A percentile compares a stretch with the other conserved stretches of the same genome.
These are phyloP conservation scores for Mrakia blollopis DNA, from an alignment of 768 basidiomycete genomes.

Conservation along the genomic window DNA sequence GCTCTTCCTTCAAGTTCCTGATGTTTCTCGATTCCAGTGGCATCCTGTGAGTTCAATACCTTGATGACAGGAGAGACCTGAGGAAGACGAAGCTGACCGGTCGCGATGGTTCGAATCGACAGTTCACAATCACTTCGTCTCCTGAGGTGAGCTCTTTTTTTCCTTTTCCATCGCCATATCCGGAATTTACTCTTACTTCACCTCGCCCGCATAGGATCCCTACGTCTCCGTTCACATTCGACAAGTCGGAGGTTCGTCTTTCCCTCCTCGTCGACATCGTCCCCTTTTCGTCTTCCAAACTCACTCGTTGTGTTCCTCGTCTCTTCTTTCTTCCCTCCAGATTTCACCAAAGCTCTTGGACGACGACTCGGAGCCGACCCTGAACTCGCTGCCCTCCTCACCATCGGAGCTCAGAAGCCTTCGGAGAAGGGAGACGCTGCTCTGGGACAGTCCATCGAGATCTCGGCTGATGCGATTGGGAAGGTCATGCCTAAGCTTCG, in stretches of 20 bases:
- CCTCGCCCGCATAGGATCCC: conserved; percentile 52
- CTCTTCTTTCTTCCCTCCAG: conserved; percentile 10
- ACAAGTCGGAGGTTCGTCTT: conserved; percentile 68
- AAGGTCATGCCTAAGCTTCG: conserved; percentile 37
- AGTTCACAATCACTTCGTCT: conserved; percentile 94
- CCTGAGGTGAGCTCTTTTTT: conserved; percentile 52
- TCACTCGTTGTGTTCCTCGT: not conserved
- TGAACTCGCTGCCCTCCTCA: conserved; percentile 32
- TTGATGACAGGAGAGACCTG: conserved; percentile 20
- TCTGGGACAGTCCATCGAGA: conserved; percentile 14
- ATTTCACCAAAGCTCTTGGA: conserved; percentile 59
- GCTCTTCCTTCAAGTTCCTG: conserved; percentile 84
- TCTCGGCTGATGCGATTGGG: conserved; percentile 32
- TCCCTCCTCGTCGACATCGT: conserved; percentile 54
- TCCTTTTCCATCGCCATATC: not conserved
- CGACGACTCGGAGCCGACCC: conserved; percentile 62
- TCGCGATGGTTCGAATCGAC: not conserved
- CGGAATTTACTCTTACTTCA: not conserved
- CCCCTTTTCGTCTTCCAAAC: not conserved
- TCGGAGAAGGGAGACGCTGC: conserved; percentile 46
- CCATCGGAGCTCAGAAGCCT: conserved; percentile 49
- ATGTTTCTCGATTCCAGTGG: conserved; percentile 79
- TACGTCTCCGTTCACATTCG: conserved; percentile 89
- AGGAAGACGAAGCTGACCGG: not conserved
- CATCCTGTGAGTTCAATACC: conserved; percentile 71